phyloP scores from a whole-genome alignment of 1,284 basidiomycete species.

The Testicularia cyperi region DNA sequence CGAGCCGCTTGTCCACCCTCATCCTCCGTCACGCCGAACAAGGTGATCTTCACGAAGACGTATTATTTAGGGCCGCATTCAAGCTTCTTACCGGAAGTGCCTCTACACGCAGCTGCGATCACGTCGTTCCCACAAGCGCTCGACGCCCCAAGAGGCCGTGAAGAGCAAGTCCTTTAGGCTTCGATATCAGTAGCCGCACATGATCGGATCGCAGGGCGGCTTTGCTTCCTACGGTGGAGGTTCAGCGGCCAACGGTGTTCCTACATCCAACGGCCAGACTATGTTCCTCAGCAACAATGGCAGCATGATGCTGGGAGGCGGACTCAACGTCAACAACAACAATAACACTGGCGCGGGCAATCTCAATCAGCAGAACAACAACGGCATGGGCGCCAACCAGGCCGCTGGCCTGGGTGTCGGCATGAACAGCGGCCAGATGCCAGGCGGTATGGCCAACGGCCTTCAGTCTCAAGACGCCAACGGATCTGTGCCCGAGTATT shows the following conservation, averaged over 20 bases:
- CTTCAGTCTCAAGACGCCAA: conserved; percentile 32
- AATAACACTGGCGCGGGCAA: too few relatives aligned
- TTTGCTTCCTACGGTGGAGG: conserved; percentile 1
- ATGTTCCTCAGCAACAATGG: conserved; percentile 38
- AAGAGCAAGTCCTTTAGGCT: too few relatives aligned
- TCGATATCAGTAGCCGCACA: too few relatives aligned
- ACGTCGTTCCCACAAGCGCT: too few relatives aligned
- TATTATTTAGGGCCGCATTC: too few relatives aligned
- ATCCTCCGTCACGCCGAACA: too few relatives aligned
- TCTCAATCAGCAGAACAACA: too few relatives aligned
- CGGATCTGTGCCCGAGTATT: conserved; percentile 61
- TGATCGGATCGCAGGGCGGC: conserved; percentile 1
- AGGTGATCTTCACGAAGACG: too few relatives aligned
- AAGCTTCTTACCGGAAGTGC: too few relatives aligned
- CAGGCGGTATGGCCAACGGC: conserved; percentile 35
- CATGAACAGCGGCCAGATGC: conserved; percentile 33
- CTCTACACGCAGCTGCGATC: too few relatives aligned
- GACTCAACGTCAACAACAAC: conserved; percentile 14
- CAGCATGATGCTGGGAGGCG: conserved; percentile 30
- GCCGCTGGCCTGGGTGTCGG: conserved; percentile 27
- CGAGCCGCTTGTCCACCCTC: too few relatives aligned
- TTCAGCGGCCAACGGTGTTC: not conserved
- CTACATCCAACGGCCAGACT: not conserved
- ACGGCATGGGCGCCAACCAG: conserved; percentile 17
- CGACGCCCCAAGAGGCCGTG: too few relatives aligned